Evolutionary conservation across 108 stramenopile genomes (phyloP), one percentile per base, ranked within the genome.

Genomic region (Nitzschia inconspicua): DNA sequence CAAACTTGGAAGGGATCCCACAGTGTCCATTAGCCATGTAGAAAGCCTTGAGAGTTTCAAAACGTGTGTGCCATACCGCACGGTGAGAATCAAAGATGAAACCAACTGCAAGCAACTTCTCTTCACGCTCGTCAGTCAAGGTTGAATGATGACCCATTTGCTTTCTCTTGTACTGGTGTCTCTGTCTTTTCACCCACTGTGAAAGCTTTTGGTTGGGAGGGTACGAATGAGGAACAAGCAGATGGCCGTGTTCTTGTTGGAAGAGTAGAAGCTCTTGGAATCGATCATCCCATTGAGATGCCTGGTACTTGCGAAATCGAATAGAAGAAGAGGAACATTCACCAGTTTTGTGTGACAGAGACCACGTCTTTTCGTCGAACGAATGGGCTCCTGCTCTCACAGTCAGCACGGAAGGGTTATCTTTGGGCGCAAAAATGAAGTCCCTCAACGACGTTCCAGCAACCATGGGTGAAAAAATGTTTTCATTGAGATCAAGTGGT

Each of bases 41-140:
- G 47, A 71, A 89, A 27, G 78, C 27, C 0, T 65, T 24, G 23
- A 89, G 44, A 26, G 69, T 40, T 42, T 74, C 40, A 59, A 70
- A 85, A 77, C 79, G 79, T 20, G 29, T 58, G 70, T 73, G 63
- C 83, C 83, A 84, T 56, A 66, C 66, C 13, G 60, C 61, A 42
- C 67, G 66, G 31, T 74, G 67, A 50, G 57, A 74, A 57, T 68
- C 67, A 71, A 71, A 78, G 9, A 68, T 62, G 47, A 78, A 78
- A n/a, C 68, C 72, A 32, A 64, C 36, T 4, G 60, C 32, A 16
- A 77, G 67, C 22, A 83, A 44, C 2, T 47, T 56, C 23, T 46
- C 37, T 22, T 70, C 62, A n/a, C 75, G 66, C 50, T 79, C 77
- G 10, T 10, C 47, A 11, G 1, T 11, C 47, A 0, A 16, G 37